Base-by-base conservation (phyloP, 2,329 filamentous ascomycete species). In the Cordyceps farinosa region DNA sequence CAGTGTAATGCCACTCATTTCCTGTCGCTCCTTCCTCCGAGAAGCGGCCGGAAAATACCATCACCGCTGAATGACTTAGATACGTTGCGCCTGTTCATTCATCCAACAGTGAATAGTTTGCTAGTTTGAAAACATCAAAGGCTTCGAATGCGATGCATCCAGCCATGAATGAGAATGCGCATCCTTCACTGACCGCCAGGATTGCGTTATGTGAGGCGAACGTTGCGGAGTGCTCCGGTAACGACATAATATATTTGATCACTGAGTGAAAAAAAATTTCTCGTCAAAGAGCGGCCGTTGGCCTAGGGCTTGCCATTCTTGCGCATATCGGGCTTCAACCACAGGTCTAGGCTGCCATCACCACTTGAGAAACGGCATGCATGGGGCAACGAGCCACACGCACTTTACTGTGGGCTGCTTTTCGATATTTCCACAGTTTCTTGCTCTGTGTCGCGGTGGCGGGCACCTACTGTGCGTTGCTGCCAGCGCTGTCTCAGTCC, bases 401-500 rank as follows among this genome's bases (percentile, higher is more conserved):
- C 22, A 45, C 2, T 13, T 7, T 48, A 11, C n/a, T 60, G 22
- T 34, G 32, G 22, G 27, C 34, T 60, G 15, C 34, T 45, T 47
- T 50, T 5, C 5, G 22, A 29, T 50, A 32, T 34, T 47, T 6
- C n/a, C 3, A 30, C 29, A 40, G 1, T 29, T 47, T n/a, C 32
- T 54, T 17, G 29, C 54, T 15, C 54, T 45, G 44, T 9, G 10
- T 7, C 45, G 42, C 13, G 1, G 10, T 7, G 34, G 42, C 13
- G 1, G n/a, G 32, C 8, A 22, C 5, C 36, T 30, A 36, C 34
- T 38, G 34, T 32, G 44, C 22, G 27, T 36, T 34, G 36, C 58
- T 36, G 42, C 55, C 59, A 55, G 13, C 13, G 47, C 48, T 42
- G 52, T 57, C 54, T 63, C 51, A 11, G 42, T 34, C 22, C 38